Evolutionary conservation across 2,329 filamentous ascomycete species (phyloP).

Genomic region (Aspergillus glaucus): DNA sequence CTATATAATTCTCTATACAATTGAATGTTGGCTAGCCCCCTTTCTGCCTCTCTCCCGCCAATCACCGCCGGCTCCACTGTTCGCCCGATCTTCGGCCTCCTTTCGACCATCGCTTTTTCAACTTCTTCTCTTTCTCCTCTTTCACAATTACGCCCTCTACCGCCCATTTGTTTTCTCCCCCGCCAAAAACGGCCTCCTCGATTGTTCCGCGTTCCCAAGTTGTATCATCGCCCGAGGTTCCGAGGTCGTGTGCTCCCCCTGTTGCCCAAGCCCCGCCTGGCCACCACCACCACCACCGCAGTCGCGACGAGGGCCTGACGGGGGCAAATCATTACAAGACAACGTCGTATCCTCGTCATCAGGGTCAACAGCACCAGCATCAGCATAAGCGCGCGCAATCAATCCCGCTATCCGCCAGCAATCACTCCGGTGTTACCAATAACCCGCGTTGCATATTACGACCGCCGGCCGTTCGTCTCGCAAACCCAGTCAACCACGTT

Average conservation of each 20-base stretch:
- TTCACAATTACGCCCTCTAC: slow-evolving; percentile 2
- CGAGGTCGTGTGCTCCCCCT: slow-evolving; percentile 17
- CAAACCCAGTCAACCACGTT: slow-evolving; percentile 57
- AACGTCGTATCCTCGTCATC: background rate
- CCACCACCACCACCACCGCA: slow-evolving; percentile 10
- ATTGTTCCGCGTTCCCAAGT: slow-evolving; percentile 13
- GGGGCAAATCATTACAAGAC: background rate
- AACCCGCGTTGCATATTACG: slow-evolving; percentile 14
- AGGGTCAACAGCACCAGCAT: background rate
- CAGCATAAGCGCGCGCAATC: background rate
- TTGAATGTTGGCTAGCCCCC: slow-evolving; percentile 14
- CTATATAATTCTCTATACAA: slow-evolving; percentile 1
- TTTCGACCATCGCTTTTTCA: slow-evolving; percentile 5
- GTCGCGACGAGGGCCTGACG: slow-evolving; percentile 1
- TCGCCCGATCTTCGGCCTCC: slow-evolving; percentile 6
- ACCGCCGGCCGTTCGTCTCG: slow-evolving; percentile 47
- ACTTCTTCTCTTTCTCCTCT: slow-evolving; percentile 6
- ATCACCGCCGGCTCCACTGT: slow-evolving; percentile 12
- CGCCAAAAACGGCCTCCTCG: slow-evolving; percentile 23
- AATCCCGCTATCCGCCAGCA: background rate
- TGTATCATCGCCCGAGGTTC: slow-evolving; percentile 35
- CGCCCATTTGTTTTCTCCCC: slow-evolving; percentile 3
- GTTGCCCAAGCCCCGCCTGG: slow-evolving; percentile 7
- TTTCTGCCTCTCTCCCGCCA: slow-evolving; percentile 17
- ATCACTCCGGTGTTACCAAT: background rate